Conservation (phyloP, 306 rosid genomes). For the Fragaria nilgerrensis region DNA sequence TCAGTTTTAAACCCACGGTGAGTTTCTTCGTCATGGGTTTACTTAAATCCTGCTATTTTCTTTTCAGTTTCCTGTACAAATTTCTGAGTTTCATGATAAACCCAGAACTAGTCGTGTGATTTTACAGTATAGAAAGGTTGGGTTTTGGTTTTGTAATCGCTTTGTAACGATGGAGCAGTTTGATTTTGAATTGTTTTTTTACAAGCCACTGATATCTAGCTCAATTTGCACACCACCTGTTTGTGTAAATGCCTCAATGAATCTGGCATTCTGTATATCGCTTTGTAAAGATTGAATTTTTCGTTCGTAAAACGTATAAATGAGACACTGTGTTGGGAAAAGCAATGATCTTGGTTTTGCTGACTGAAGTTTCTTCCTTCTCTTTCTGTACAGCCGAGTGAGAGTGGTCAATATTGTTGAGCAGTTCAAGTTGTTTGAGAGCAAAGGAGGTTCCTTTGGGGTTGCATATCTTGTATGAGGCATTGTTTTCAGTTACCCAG, state of each 20-base stretch:
- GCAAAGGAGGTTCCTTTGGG: background rate
- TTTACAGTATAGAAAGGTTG: background rate
- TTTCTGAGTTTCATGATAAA: constrained; percentile 1
- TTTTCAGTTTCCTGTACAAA: background rate
- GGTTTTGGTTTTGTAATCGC: background rate
- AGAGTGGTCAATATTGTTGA: background rate
- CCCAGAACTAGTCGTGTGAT: background rate
- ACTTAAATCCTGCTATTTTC: background rate
- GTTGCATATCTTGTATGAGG: background rate
- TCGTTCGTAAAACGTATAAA: background rate
- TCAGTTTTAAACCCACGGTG: background rate
- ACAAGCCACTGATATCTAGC: background rate
- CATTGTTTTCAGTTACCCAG: constrained; percentile 3
- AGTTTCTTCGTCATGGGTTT: constrained; percentile 8
- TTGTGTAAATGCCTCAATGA: constrained; percentile 15
- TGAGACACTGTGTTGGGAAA: background rate
- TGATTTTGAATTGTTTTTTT: background rate
- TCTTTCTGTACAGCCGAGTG: background rate
- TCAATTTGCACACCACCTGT: background rate
- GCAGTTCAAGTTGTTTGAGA: background rate
- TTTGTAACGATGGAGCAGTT: background rate
- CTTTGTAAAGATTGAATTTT: background rate
- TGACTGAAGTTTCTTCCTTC: constrained; percentile 11
- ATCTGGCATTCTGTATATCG: background rate
- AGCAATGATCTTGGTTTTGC: background rate